phyloP scores from a whole-genome alignment of 345 rosid genomes.

The Citrus reticulata region DNA sequence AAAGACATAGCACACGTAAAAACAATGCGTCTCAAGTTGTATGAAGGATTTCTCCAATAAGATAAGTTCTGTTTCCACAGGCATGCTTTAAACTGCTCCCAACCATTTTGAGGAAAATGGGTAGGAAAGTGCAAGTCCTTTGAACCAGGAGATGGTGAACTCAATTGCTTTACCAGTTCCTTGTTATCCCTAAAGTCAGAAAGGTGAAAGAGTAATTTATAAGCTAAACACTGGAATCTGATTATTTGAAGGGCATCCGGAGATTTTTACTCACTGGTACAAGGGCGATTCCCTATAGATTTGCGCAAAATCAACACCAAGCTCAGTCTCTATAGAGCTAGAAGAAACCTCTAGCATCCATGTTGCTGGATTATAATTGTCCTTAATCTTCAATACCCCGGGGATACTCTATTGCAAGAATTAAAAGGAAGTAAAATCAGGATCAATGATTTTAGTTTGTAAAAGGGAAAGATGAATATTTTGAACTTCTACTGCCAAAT shows the following conservation, averaged over 20 bases:
- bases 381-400: conserved; percentile 38
- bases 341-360: conserved; percentile 50
- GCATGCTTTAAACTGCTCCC: conserved; percentile 54
- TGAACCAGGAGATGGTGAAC: conserved; percentile 24
- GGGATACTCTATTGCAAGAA: conserved; percentile 23
- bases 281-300: conserved; percentile 34
- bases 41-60: conserved; percentile 61
- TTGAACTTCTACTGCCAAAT: neutral
- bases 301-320: conserved; percentile 35
- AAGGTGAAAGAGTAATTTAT: neutral
- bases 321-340: conserved; percentile 30
- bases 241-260: neutral
- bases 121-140: conserved; percentile 28
- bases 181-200: conserved; percentile 27
- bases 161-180: conserved; percentile 22
- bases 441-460: neutral
- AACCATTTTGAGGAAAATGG: conserved; percentile 31
- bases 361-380: conserved; percentile 47
- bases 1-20: conserved; percentile 24
- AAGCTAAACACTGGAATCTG: neutral
- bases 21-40: conserved; percentile 43
- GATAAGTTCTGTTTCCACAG: conserved; percentile 59
- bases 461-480: neutral
- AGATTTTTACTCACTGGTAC: conserved; percentile 26
- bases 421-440: neutral